Conservation (phyloP, 352 stramenopile species). For the Globisporangium splendens region DNA sequence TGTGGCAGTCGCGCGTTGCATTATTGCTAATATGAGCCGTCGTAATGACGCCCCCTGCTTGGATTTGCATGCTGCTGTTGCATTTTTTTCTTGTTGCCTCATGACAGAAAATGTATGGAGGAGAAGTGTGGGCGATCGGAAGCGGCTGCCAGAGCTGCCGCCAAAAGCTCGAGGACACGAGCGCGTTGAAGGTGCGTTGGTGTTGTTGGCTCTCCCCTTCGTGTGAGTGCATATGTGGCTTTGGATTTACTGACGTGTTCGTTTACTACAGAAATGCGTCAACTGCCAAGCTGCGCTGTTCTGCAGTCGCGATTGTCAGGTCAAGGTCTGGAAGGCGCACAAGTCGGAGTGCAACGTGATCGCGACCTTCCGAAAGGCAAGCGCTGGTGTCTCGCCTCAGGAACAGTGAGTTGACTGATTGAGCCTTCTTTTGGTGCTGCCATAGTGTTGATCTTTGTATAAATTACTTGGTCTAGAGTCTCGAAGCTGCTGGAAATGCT, state of each 20-base stretch:
- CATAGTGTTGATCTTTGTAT: neutral
- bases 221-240: neutral
- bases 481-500: constrained; percentile 32
- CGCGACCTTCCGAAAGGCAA: constrained; percentile 38
- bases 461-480: constrained; percentile 21
- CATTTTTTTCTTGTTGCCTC: neutral
- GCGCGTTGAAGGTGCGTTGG: constrained; percentile 37
- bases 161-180: constrained; percentile 37
- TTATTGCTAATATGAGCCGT: too few relatives aligned
- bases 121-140: constrained; percentile 72
- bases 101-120: constrained; percentile 53
- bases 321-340: constrained; percentile 50
- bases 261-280: constrained; percentile 40
- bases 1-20: too few relatives aligned
- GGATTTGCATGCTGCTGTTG: too few relatives aligned
- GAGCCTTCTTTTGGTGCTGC: neutral
- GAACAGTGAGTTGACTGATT: constrained; percentile 3
- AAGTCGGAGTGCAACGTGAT: constrained; percentile 64
- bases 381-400: neutral
- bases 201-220: too few relatives aligned
- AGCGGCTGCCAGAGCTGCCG: constrained; percentile 55
- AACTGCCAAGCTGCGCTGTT: constrained; percentile 62
- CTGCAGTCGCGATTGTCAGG: constrained; percentile 57
- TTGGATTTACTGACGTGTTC: neutral
- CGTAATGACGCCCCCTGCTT: too few relatives aligned